These are phyloP conservation scores for Casuarina cunninghamiana DNA, from an alignment of 306 rosid genomes.

Conservation along the genomic window DNA sequence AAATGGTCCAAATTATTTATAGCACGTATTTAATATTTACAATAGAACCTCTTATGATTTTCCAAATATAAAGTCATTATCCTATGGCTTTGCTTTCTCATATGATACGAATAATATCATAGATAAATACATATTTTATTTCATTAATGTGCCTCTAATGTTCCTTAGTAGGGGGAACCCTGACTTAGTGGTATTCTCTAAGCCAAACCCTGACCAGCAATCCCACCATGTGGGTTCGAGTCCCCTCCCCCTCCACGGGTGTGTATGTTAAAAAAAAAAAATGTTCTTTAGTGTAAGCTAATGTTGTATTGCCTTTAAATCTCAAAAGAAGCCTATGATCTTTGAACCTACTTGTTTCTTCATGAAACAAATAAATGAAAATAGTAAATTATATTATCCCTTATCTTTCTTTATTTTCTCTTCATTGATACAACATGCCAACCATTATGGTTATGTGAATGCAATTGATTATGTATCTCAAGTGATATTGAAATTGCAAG, in stretches of 20 bases:
- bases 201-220: no score
- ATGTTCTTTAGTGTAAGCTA: background rate
- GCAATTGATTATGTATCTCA: conserved; percentile 7
- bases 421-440: conserved; percentile 10
- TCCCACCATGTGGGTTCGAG: no score
- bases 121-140: background rate
- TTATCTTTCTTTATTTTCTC: conserved; percentile 3
- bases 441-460: conserved; percentile 16
- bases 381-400: background rate
- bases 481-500: conserved; percentile 48
- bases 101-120: background rate
- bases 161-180: no score
- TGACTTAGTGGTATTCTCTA: no score
- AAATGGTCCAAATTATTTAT: no score
- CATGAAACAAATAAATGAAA: background rate
- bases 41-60: no score
- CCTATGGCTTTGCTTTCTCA: no score
- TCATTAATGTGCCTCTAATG: conserved; percentile 15
- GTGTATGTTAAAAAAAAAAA: no score
- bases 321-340: conserved; percentile 6
- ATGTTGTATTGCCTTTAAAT: conserved; percentile 1
- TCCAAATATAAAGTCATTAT: no score
- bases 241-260: no score
- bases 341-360: background rate
- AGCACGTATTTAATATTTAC: no score